Evolutionary conservation across 1,284 basidiomycete genomes (phyloP).

Genomic region (Rhodotorula sp.): DNA sequence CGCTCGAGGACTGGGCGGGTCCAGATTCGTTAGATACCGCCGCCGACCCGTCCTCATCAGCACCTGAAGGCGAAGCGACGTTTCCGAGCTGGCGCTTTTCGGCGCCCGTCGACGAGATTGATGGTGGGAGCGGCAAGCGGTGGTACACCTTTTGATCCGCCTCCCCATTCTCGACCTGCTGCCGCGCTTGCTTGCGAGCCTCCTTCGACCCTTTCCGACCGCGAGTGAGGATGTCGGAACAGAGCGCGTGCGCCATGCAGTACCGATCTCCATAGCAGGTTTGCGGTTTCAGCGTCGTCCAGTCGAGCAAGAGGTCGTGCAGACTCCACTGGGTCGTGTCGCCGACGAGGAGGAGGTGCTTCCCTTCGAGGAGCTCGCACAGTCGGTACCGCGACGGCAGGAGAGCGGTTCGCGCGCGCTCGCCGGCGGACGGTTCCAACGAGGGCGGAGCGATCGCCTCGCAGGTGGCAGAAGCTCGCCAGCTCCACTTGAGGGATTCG

Average conservation of each 20-base stretch:
- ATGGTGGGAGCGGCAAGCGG: conserved; percentile 35
- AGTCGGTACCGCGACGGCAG: conserved; percentile 32
- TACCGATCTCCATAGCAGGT: conserved; percentile 47
- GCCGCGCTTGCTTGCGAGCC: neutral
- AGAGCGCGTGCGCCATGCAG: conserved; percentile 47
- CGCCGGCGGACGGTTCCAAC: neutral
- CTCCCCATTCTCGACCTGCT: conserved; percentile 28
- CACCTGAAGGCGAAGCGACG: no score
- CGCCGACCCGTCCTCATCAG: no score
- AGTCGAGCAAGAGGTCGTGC: conserved; percentile 48
- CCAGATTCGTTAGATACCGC: no score
- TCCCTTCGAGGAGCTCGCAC: conserved; percentile 44
- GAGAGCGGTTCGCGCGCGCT: neutral
- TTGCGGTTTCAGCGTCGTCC: conserved; percentile 39
- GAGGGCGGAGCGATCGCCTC: neutral
- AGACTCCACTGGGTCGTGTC: conserved; percentile 45
- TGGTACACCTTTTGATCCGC: conserved; percentile 42
- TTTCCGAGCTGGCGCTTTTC: neutral
- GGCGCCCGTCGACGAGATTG: neutral
- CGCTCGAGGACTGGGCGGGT: neutral
- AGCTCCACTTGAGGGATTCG: conserved; percentile 45
- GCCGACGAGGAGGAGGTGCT: conserved; percentile 45
- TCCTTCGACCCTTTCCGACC: neutral
- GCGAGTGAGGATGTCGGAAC: conserved; percentile 34
- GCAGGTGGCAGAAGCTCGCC: conserved; percentile 41